Conservation (phyloP, 495 filamentous ascomycete genomes). For the Cairneyella variabilis region DNA sequence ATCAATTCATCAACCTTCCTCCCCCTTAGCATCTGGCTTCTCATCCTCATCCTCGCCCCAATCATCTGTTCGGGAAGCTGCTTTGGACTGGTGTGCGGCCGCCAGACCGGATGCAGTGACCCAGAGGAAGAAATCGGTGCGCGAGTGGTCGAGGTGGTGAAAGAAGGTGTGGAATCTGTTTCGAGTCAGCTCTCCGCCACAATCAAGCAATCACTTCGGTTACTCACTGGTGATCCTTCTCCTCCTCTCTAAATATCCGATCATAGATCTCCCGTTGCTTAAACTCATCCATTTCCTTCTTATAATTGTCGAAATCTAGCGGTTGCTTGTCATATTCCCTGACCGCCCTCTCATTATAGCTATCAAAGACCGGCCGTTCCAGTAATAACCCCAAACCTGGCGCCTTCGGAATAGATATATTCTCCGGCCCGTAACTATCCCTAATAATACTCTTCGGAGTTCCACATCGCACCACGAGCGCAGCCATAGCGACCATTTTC, state of each 20-base stretch:
- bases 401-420: constrained; percentile 89
- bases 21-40: constrained; percentile 32
- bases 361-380: constrained; percentile 85
- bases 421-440: constrained; percentile 60
- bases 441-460: constrained; percentile 59
- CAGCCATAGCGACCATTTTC: constrained; percentile 95
- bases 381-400: constrained; percentile 84
- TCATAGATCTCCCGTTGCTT: constrained; percentile 92
- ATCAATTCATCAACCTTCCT: constrained; percentile 24
- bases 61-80: constrained; percentile 30
- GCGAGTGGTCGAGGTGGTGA: constrained; percentile 77
- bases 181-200: background rate
- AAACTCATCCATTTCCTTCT: constrained; percentile 77
- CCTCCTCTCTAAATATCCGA: constrained; percentile 84
- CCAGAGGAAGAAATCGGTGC: constrained; percentile 70
- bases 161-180: constrained; percentile 75
- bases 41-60: constrained; percentile 35
- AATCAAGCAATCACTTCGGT: background rate
- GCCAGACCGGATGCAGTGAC: constrained; percentile 61
- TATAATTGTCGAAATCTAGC: constrained; percentile 74
- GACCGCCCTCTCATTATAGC: constrained; percentile 65
- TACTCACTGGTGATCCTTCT: constrained; percentile 69
- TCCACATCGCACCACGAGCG: constrained; percentile 78
- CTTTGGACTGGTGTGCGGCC: constrained; percentile 42
- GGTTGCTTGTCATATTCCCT: constrained; percentile 50